phyloP scores from a whole-genome alignment of 305 asterid species.

The Plantago coronopus region DNA sequence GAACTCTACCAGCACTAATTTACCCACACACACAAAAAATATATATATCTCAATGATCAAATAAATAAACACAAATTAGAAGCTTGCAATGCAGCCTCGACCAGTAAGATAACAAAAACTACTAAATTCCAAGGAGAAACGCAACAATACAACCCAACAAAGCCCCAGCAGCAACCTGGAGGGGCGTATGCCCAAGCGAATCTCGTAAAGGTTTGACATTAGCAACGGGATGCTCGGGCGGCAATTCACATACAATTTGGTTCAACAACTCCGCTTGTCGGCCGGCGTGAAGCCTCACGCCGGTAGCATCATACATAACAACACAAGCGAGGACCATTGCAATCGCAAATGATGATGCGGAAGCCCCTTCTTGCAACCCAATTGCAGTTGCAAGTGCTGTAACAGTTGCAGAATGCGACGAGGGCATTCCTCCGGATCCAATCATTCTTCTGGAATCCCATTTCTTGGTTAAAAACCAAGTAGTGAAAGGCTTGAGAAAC shows the following conservation, averaged over 20 bases:
- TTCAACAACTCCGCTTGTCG: constrained; percentile 97
- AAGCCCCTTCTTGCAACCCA: constrained; percentile 73
- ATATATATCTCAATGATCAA: too few species aligned
- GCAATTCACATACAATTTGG: constrained; percentile 94
- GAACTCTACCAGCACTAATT: too few species aligned
- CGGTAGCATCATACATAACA: constrained; percentile 97
- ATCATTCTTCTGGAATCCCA: constrained; percentile 90
- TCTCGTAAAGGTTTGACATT: constrained; percentile 88
- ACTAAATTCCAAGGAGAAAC: constrained; percentile 32
- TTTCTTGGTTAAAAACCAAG: constrained; percentile 86
- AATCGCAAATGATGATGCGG: constrained; percentile 71
- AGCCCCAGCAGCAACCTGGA: constrained; percentile 61
- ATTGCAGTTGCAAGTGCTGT: constrained; percentile 74
- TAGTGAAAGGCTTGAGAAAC: constrained; percentile 79
- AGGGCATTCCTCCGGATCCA: constrained; percentile 98
- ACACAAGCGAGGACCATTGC: constrained; percentile 93
- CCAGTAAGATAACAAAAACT: not conserved
- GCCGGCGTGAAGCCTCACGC: constrained; percentile 93
- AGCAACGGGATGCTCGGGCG: constrained; percentile 98
- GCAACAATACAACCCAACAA: constrained; percentile 49
- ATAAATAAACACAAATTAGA: too few species aligned
- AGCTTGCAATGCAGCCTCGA: not conserved
- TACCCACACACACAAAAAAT: too few species aligned
- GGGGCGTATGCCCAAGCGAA: constrained; percentile 93
- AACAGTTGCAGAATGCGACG: constrained; percentile 92